Evolutionary conservation across 2,329 filamentous ascomycete genomes (phyloP).

Genomic region (Colletotrichum somersetense): DNA sequence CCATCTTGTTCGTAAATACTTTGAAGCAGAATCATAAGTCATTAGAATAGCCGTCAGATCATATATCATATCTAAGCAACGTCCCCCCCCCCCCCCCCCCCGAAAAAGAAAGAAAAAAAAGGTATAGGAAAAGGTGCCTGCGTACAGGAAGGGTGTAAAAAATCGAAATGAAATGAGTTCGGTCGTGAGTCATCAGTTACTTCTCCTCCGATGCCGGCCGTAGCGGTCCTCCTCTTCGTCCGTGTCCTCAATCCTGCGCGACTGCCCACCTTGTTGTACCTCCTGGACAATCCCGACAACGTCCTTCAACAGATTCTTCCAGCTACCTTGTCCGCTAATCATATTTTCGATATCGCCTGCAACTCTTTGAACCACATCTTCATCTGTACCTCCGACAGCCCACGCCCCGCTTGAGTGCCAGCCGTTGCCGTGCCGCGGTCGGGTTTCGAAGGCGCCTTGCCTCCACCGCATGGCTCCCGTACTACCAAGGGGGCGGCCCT

Average conservation of each 20-base stretch:
- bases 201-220: constrained; percentile 36
- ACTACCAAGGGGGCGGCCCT: constrained; percentile 56
- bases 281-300: constrained; percentile 46
- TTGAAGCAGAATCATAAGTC: constrained; percentile 30
- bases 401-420: constrained; percentile 58
- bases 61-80: constrained; percentile 27
- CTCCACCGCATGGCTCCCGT: constrained; percentile 48
- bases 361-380: constrained; percentile 55
- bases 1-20: constrained; percentile 14
- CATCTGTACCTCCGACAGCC: constrained; percentile 60
- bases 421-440: constrained; percentile 49
- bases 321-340: constrained; percentile 49
- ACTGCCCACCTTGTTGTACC: constrained; percentile 30
- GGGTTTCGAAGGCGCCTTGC: constrained; percentile 58
- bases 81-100: background rate
- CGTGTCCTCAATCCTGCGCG: constrained; percentile 41
- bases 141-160: background rate
- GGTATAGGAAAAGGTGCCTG: background rate
- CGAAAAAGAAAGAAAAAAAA: too few relatives aligned
- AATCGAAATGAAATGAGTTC: background rate
- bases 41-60: constrained; percentile 29
- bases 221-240: constrained; percentile 42
- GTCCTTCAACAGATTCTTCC: constrained; percentile 49
- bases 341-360: constrained; percentile 53
- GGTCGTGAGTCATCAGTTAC: constrained; percentile 34